These are phyloP conservation scores for Paramyrothecium sp. DNA, from an alignment of 2,329 filamentous ascomycete species.

Conservation along the genomic window DNA sequence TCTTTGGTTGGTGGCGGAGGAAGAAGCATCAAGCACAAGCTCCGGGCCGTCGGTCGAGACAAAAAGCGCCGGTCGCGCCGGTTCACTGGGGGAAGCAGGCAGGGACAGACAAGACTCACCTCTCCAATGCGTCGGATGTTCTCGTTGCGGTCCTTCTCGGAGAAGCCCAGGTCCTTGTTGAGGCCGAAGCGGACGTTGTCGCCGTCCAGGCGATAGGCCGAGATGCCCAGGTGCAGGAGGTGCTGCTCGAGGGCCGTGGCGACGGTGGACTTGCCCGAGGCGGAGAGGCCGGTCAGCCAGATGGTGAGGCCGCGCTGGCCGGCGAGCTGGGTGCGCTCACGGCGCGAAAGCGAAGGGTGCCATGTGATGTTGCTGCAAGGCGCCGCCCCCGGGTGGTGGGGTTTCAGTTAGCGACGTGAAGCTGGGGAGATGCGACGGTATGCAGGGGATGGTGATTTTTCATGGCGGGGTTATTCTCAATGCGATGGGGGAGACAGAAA, in stretches of 20 bases:
- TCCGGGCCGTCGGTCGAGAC: no score
- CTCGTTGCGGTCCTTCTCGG: constrained; percentile 89
- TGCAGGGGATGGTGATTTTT: not conserved
- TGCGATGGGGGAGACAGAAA: constrained; percentile 3
- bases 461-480: constrained; percentile 9
- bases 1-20: no score
- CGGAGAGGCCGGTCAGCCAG: constrained; percentile 96
- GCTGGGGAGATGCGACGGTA: constrained; percentile 6
- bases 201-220: constrained; percentile 91
- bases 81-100: constrained; percentile 1
- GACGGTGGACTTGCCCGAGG: constrained; percentile 95
- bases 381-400: no score
- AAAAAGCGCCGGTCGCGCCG: no score
- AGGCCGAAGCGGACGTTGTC: constrained; percentile 98
- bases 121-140: constrained; percentile 97
- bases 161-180: constrained; percentile 97
- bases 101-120: constrained; percentile 32
- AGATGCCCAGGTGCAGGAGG: constrained; percentile 78
- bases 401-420: no score
- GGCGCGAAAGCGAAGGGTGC: constrained; percentile 78
- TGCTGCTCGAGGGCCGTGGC: constrained; percentile 97
- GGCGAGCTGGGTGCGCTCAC: constrained; percentile 72
- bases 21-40: no score
- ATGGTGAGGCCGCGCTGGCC: constrained; percentile 90
- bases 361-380: constrained; percentile 86